Conservation (phyloP, 768 basidiomycete genomes). For the Amanita pallidorosea region DNA sequence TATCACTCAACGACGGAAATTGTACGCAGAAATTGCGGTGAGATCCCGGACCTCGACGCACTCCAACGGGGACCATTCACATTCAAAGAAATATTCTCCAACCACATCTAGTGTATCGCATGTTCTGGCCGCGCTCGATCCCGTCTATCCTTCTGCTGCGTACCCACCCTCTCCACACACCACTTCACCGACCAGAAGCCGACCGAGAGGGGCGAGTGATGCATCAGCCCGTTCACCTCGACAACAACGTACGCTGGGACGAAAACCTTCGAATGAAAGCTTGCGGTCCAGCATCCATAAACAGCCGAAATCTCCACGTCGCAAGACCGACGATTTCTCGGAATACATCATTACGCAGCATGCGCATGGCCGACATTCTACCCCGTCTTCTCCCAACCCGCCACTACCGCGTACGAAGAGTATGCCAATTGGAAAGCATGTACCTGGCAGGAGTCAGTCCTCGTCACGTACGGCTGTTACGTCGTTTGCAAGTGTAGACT, state of each 20-base stretch:
- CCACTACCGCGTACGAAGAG: conserved; percentile 36
- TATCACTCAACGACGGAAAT: conserved; percentile 5
- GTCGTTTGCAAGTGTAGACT: conserved; percentile 10
- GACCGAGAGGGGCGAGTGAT: conserved; percentile 18
- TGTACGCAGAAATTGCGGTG: conserved; percentile 4
- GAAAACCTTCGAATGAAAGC: conserved; percentile 15
- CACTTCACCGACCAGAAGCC: conserved; percentile 11
- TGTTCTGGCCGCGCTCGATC: conserved; percentile 17
- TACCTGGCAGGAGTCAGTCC: conserved; percentile 3
- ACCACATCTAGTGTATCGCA: conserved; percentile 6
- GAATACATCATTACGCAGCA: background rate
- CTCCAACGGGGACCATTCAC: conserved; percentile 10
- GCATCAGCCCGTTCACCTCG: conserved; percentile 7
- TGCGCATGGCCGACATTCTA: background rate
- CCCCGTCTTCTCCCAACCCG: background rate
- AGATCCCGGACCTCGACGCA: conserved; percentile 6
- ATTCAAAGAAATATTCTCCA: conserved; percentile 5
- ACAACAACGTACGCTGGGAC: conserved; percentile 8
- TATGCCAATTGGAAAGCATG: conserved; percentile 18
- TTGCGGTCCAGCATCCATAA: conserved; percentile 12
- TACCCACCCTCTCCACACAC: background rate
- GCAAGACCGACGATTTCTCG: conserved; percentile 5
- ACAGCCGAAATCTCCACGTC: conserved; percentile 11
- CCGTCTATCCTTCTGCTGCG: conserved; percentile 8
- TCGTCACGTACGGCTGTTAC: conserved; percentile 12